phyloP scores from a whole-genome alignment of 2,329 filamentous ascomycete genomes.

The Monosporascus cannonballus region DNA sequence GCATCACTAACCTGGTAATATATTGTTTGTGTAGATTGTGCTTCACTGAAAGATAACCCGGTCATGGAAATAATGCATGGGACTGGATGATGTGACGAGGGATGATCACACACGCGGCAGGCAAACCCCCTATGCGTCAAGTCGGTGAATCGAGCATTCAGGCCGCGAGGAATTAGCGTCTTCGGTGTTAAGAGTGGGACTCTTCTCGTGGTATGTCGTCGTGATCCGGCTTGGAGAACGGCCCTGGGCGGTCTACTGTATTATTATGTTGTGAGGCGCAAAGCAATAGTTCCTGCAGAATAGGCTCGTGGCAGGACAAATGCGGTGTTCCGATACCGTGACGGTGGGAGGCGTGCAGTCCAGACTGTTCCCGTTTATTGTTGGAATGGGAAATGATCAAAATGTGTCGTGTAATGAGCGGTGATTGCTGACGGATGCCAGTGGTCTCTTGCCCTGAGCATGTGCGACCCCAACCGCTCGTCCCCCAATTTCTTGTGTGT shows the following conservation, averaged over 20 bases:
- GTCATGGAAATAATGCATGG: slow-evolving; percentile 14
- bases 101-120: slow-evolving; percentile 20
- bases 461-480: background rate
- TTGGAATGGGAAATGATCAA: slow-evolving; percentile 13
- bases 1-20: slow-evolving; percentile 7
- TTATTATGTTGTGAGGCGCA: slow-evolving; percentile 12
- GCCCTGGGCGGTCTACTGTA: background rate
- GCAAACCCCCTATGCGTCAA: background rate
- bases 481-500: background rate
- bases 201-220: no score
- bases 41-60: slow-evolving; percentile 19
- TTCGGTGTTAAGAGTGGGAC: background rate
- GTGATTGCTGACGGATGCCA: slow-evolving; percentile 4
- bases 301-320: slow-evolving; percentile 20
- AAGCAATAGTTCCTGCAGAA: slow-evolving; percentile 21
- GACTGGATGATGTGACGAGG: slow-evolving; percentile 11
- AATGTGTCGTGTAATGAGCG: slow-evolving; percentile 6
- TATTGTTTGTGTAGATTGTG: slow-evolving; percentile 18
- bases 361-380: background rate
- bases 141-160: background rate
- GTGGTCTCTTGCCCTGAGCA: background rate
- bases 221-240: background rate
- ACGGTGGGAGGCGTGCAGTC: slow-evolving; percentile 7
- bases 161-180: background rate
- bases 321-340: slow-evolving; percentile 20